Evolutionary conservation across 257 asterid species (phyloP), one percentile per base, ranked within the genome.

Genomic region (Sherardia arvensis): DNA sequence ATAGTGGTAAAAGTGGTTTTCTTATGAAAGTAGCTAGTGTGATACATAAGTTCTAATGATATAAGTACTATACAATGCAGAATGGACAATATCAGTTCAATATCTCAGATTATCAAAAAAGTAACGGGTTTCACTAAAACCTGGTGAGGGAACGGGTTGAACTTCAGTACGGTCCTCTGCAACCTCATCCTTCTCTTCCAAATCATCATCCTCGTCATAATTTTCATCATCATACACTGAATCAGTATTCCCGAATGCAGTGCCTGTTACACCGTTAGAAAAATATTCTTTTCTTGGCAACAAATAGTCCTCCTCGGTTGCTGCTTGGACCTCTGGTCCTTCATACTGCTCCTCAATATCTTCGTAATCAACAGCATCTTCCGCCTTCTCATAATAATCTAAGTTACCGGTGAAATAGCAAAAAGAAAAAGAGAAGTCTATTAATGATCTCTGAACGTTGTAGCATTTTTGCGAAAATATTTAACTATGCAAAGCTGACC

Each of bases 341-440:
- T 93, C 99, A 76, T 93, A 93, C 76, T 90, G 88, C 84, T 93
- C 99, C 62, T 93, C 97, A 59, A 93, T 80, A 72, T 93, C 99
- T 83, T 89, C 96, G 83, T 90, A 93, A 78, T 93, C 97, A 69
- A 93, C 85, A 66, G 99, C 99, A 68, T 93, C 88, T 80, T 85
- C 99, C 49, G 97, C 97, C 84, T 93, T 93, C 78, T 78, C 81
- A 65, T 81, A 88, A 73, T 87, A 93, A 80, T 93, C 99, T 93
- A 74, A n/a, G 66, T 76, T 66, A 61, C 54, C 74, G 70, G 43
- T 49, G 18, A 15, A 25, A 15, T n/a, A n/a, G 7, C 22, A 45
- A 32, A 76, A 45, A 60, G 30, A 73, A 10, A 7, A 43, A 38
- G 48, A 54, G 60, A 55, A 4, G 17, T 26, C 60, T 33, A 67